phyloP scores from a whole-genome alignment of 495 filamentous ascomycete genomes.

The Articulospora tetracladia region DNA sequence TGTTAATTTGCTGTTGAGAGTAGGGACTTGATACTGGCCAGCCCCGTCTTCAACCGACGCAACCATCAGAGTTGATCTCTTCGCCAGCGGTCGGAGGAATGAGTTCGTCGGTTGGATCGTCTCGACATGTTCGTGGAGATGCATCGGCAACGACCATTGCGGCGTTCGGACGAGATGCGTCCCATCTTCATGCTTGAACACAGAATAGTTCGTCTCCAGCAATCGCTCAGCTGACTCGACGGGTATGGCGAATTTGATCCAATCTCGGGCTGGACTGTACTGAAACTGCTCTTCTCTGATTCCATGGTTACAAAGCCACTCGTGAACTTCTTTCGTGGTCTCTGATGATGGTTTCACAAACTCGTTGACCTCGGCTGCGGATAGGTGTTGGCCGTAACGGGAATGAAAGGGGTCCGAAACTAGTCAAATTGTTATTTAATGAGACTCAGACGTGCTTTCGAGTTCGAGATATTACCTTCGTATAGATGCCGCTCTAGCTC shows the following conservation, averaged over 20 bases:
- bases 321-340: constrained; percentile 34
- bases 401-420: constrained; percentile 35
- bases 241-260: constrained; percentile 46
- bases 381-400: constrained; percentile 40
- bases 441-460: too few relatives aligned
- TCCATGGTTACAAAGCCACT: constrained; percentile 44
- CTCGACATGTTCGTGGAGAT: constrained; percentile 54
- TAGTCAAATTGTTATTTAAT: not conserved
- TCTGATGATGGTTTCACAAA: constrained; percentile 30
- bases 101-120: constrained; percentile 64
- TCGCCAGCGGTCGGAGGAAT: constrained; percentile 38
- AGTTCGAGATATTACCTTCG: constrained; percentile 32
- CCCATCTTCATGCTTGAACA: constrained; percentile 44
- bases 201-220: constrained; percentile 54
- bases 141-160: constrained; percentile 48
- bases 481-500: constrained; percentile 45
- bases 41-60: not conserved
- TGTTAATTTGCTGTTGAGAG: not conserved
- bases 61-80: constrained; percentile 1
- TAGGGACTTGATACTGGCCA: not conserved
- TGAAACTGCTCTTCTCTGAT: constrained; percentile 35
- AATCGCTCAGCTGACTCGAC: constrained; percentile 48
- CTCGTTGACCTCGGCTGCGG: constrained; percentile 29
- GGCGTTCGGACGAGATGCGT: constrained; percentile 30
- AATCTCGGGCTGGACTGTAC: constrained; percentile 40